phyloP scores from a whole-genome alignment of 2,329 filamentous ascomycete genomes.

The Colletotrichum truncatum region DNA sequence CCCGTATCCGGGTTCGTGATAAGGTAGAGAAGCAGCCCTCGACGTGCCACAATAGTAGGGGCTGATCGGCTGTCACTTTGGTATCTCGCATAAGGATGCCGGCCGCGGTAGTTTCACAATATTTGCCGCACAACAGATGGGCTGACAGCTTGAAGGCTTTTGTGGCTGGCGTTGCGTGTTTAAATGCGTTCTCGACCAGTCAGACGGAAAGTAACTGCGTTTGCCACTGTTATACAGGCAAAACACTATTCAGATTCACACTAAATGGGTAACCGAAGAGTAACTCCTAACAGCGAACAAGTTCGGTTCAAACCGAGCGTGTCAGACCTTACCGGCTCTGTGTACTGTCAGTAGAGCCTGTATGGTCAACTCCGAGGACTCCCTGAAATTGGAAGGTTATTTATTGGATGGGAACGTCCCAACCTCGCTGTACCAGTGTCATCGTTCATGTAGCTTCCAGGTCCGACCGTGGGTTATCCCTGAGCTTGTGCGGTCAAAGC shows the following conservation, averaged over 20 bases:
- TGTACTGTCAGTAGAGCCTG: not conserved
- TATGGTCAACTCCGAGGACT: not conserved
- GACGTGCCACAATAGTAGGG: not conserved
- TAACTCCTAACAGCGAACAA: not conserved
- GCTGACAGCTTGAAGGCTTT: not conserved
- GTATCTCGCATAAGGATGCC: constrained; percentile 6
- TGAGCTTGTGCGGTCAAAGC: constrained; percentile 6
- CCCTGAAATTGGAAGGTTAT: not conserved
- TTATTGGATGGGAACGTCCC: constrained; percentile 9
- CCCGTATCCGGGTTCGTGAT: not conserved
- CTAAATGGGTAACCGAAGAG: not conserved
- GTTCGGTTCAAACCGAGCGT: constrained; percentile 11
- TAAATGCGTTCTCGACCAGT: not conserved
- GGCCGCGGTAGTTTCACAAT: constrained; percentile 14
- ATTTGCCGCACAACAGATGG: constrained; percentile 13
- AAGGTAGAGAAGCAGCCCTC: not conserved
- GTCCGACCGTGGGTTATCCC: not conserved
- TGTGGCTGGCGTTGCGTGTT: not conserved
- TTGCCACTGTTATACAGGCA: not conserved
- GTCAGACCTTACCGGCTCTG: constrained; percentile 5
- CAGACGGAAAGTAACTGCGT: not conserved
- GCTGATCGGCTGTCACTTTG: not conserved
- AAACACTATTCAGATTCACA: not conserved
- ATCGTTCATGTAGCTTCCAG: constrained; percentile 3
- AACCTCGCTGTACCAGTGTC: not conserved